A percentile compares a stretch with the other conserved stretches of the same genome.
Evolutionary conservation across 176 grass and related monocot genomes (phyloP).

Genomic region (Secale cereale): DNA sequence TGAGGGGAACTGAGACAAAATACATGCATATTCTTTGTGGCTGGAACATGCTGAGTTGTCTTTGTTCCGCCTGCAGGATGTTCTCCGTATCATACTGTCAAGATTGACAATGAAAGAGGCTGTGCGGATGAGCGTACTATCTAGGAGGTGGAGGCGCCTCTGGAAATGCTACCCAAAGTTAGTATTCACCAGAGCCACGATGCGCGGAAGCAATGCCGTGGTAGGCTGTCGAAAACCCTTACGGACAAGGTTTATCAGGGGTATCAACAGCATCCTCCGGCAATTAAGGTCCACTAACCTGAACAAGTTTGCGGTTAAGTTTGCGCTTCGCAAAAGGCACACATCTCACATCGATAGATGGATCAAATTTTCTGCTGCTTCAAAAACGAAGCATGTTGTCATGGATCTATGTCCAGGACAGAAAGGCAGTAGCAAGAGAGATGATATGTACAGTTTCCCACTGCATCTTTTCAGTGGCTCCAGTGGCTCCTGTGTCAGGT

Average conservation of each 20-base stretch:
- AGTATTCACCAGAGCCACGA: not conserved
- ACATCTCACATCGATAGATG: not conserved
- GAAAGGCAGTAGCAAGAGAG: not conserved
- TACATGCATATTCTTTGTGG: not conserved
- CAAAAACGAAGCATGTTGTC: not conserved
- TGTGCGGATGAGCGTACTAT: not conserved
- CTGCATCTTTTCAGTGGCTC: not conserved
- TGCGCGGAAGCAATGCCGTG: not conserved
- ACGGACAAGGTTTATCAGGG: not conserved
- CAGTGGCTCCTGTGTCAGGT: not conserved
- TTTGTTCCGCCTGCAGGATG: not conserved
- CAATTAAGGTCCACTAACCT: not conserved
- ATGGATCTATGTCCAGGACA: not conserved
- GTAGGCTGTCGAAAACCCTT: not conserved
- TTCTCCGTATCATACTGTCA: not conserved
- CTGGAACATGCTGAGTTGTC: not conserved
- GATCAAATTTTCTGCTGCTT: not conserved
- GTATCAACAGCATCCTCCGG: not conserved
- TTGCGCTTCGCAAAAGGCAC: not conserved
- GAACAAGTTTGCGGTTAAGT: not conserved
- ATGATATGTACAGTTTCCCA: not conserved
- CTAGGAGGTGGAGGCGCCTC: not conserved
- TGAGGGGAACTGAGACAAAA: not conserved
- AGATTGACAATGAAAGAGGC: conserved; percentile 7
- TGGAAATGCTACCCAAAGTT: conserved; percentile 14